Evolutionary conservation across 257 asterid species (phyloP).

Genomic region (Plantago ovata): DNA sequence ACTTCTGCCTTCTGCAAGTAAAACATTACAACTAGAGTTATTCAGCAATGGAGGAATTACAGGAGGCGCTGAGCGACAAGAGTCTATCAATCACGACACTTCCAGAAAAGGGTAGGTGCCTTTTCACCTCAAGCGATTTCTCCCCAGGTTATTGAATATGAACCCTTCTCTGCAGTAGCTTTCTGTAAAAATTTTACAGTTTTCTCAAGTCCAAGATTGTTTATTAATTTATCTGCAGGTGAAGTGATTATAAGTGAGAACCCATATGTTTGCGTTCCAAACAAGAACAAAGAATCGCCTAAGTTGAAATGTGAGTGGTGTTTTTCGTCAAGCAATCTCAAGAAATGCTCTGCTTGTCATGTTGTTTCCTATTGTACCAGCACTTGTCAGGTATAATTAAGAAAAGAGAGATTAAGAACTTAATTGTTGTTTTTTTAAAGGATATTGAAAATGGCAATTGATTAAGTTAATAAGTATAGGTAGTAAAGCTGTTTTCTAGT

Average conservation of each 20-base stretch:
- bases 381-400: conserved; percentile 73
- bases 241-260: conserved; percentile 71
- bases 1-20: no score
- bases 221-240: conserved; percentile 35
- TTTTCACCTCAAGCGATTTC: conserved; percentile 63
- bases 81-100: conserved; percentile 39
- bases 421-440: not conserved
- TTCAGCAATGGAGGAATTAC: conserved; percentile 56
- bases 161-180: conserved; percentile 11
- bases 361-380: conserved; percentile 76
- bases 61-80: conserved; percentile 30
- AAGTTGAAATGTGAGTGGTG: conserved; percentile 76
- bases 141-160: conserved; percentile 52
- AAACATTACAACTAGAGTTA: not conserved
- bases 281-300: conserved; percentile 53
- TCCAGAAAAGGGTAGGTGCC: conserved; percentile 83
- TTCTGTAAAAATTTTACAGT: not conserved
- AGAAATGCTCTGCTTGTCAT: conserved; percentile 87
- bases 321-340: conserved; percentile 53
- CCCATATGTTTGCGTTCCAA: conserved; percentile 80
- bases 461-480: not conserved
- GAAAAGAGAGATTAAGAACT: not conserved
- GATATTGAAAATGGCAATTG: not conserved
- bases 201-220: conserved; percentile 5
- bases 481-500: conserved; percentile 16